Base-by-base conservation (phyloP, 208 protist genomes). In the Trichomonas tenax region DNA sequence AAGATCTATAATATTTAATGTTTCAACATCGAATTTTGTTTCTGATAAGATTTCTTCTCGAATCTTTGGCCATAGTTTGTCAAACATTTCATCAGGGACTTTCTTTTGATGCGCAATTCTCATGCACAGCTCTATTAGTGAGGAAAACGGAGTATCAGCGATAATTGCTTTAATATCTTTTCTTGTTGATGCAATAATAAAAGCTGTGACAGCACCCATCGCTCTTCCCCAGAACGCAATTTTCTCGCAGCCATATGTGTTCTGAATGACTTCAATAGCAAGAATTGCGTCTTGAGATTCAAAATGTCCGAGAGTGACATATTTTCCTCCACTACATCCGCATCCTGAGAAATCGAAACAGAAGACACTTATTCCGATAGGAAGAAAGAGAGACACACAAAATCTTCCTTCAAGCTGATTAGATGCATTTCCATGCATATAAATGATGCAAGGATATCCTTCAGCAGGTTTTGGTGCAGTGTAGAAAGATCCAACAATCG, bases 381-480 rank as follows among this genome's bases (percentile, higher is more conserved):
- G 86, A 51, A 93, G 15, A 93, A 93, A 93, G 6, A 93, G 31
- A 26, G 40, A 93, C 15, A 38, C 26, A 21, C 41, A 38, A 38
- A 51, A 93, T 38, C 86, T 4, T 4, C 86, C 86, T 93, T 93
- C 86, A 93, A 93, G 86, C 31, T 93, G 86, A 93, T 93, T 93
- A 8, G 86, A 93, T 58, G 86, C 86, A 38, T 93, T 93, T 38
- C 86, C 86, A 51, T 93, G 86, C 14, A 93, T 17, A 58, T 93
- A 93, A 31, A 93, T 38, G 36, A 51, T 15, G 31, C 86, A 93
- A 48, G 44, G 41, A n/a, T 93, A 58, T 8, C 26, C 10, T 34
- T 34, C 6, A n/a, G 0, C 17, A n/a, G 23, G 38, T 17, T 48
- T 46, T 44, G 82, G 82, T 38, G 36, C 86, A 46, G 9, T 8